A percentile compares a stretch with the other conserved stretches of the same genome.
These are phyloP conservation scores for Fereydounia khargensis DNA, from an alignment of 1,284 basidiomycete genomes.

Conservation along the genomic window DNA sequence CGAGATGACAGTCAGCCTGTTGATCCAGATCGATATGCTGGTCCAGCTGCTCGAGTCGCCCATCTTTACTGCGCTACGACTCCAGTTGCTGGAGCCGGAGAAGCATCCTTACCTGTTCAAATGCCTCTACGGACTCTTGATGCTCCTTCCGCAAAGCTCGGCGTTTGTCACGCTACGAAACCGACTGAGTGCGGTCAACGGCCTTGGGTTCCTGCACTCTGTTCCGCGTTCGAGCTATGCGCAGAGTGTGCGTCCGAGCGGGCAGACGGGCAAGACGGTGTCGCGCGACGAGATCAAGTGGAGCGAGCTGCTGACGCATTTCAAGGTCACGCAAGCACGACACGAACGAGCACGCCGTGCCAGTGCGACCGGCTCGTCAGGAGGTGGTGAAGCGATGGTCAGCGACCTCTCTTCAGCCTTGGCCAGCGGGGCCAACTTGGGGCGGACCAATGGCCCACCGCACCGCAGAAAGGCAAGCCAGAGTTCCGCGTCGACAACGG, in stretches of 20 bases:
- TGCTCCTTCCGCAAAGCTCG: slow-evolving; percentile 94
- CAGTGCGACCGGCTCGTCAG: slow-evolving; percentile 5
- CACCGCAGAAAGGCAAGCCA: too few species aligned
- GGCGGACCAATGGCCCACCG: slow-evolving; percentile 16
- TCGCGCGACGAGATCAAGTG: slow-evolving; percentile 45
- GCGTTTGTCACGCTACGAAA: slow-evolving; percentile 94
- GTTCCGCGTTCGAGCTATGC: slow-evolving; percentile 64
- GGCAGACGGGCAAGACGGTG: slow-evolving; percentile 3
- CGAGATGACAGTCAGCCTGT: slow-evolving; percentile 88
- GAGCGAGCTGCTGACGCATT: slow-evolving; percentile 50
- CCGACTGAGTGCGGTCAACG: slow-evolving; percentile 88
- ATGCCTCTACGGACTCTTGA: slow-evolving; percentile 92
- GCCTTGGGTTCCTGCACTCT: slow-evolving; percentile 86
- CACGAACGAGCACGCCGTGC: slow-evolving; percentile 45
- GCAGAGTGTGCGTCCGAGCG: background rate
- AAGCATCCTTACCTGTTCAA: slow-evolving; percentile 95
- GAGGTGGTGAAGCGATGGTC: background rate
- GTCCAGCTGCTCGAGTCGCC: slow-evolving; percentile 97
- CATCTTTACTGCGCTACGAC: slow-evolving; percentile 93
- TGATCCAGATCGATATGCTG: slow-evolving; percentile 96
- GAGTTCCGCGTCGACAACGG: too few species aligned
- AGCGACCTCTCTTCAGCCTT: background rate
- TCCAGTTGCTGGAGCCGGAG: slow-evolving; percentile 95
- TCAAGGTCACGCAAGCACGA: slow-evolving; percentile 47
- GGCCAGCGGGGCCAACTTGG: too few species aligned